These are phyloP conservation scores for Botrytis aclada DNA, from an alignment of 2,329 filamentous ascomycete species.

Conservation along the genomic window DNA sequence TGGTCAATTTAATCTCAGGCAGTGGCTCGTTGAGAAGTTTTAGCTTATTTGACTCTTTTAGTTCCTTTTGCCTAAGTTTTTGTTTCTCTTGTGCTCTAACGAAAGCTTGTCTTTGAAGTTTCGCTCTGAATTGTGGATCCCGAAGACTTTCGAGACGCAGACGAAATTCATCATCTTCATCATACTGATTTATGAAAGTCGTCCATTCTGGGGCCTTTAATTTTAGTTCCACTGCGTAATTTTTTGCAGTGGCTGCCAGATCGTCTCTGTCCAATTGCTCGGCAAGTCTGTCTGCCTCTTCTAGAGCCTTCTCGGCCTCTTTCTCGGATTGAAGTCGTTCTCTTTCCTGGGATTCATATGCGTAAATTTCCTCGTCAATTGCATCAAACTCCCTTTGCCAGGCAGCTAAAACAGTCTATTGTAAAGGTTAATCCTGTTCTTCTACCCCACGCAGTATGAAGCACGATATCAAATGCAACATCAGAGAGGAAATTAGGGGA, in stretches of 20 bases:
- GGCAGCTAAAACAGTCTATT: constrained; percentile 23
- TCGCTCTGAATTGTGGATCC: constrained; percentile 22
- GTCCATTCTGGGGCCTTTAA: constrained; percentile 12
- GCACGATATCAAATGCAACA: background rate
- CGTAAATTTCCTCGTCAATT: constrained; percentile 31
- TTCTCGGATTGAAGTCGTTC: constrained; percentile 22
- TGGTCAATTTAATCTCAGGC: constrained; percentile 26
- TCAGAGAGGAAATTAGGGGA: background rate
- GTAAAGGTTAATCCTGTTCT: background rate
- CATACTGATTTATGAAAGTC: constrained; percentile 10
- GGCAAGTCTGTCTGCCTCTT: constrained; percentile 23
- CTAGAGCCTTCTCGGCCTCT: constrained; percentile 25
- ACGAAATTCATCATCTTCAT: constrained; percentile 8
- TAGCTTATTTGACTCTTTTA: constrained; percentile 16
- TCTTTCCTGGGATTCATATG: constrained; percentile 28
- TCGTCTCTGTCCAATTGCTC: constrained; percentile 23
- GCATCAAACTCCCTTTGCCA: constrained; percentile 34
- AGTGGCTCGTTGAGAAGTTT: constrained; percentile 29
- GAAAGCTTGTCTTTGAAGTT: constrained; percentile 17
- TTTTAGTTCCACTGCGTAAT: constrained; percentile 14
- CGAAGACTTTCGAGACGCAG: constrained; percentile 19
- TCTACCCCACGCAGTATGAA: background rate
- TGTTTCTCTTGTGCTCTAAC: constrained; percentile 13
- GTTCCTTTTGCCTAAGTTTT: constrained; percentile 7
- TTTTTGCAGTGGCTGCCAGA: constrained; percentile 3